Base-by-base conservation (phyloP, 345 rosid species). In the Bruguiera gymnorhiza region DNA sequence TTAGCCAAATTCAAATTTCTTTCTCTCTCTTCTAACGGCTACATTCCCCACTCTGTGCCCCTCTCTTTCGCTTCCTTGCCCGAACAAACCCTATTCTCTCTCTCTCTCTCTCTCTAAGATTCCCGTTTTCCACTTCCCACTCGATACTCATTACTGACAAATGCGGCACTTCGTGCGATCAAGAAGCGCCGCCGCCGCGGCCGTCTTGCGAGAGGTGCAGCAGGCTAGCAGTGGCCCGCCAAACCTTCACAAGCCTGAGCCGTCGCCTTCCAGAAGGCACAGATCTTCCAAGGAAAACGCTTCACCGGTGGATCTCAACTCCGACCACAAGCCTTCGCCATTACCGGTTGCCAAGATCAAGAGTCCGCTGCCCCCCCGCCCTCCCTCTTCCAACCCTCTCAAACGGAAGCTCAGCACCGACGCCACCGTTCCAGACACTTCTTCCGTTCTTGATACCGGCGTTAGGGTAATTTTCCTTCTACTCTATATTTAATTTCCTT, bases 161-260 rank as follows among this genome's bases (percentile, higher is more conserved):
- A 92, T 90, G 97, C 89, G 85, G 86, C 86, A 87, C 69, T 89
- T 79, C 63, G 86, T 89, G 97, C 79, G 75, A 66, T 92, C 98
- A 62, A 85, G 86, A 78, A 87, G 80, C 83, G 48, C 37, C 9
- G 37, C 8, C 2, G 37, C 37, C 2, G 37, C 37, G 37, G 37
- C 87, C 0, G 39, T 86, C 79, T 79, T 83, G 85, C 76, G 87
- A 66, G 88, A 88, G 52, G 67, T 69, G 37, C 37, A 8, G 23
- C 43, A 48, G 66, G 65, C 71, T 30, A 80, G 11, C 79, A 46
- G 20, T n/a, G 71, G 50, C 66, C 68, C 90, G 37, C 37, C 37
- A 34, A 34, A 34, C 37, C 37, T 80, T 60, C 63, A 77, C 64
- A 60, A 73, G 19, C 57, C 67, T 0, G 84, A 79, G 78, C 83